Evolutionary conservation across 2,329 filamentous ascomycete genomes (phyloP), one percentile per base, ranked within the genome.

Genomic region (Penicillium sp.): DNA sequence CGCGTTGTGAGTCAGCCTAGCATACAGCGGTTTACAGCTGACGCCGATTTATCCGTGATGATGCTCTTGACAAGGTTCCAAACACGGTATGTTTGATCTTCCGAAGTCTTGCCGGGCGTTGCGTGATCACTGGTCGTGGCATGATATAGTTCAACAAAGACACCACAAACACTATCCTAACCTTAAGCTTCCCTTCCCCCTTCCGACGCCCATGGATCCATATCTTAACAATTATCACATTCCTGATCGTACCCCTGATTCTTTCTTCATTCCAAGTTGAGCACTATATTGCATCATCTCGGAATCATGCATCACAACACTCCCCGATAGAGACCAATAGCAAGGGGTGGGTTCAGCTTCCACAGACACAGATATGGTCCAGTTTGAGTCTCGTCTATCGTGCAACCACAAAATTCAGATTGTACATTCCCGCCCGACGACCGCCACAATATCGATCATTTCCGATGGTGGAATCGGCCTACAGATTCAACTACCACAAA

Each of bases 1-100:
- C 39, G 23, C 34, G 26, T 40, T 35, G 54, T 48, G 57, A 53
- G 47, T 59, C 52, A 57, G 58, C 49, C 35, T 49, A 55, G 53
- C 11, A 11, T 14, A 34, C 32, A 34, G 10, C 42, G 35, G 34
- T 39, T 41, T 38, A 42, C 27, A 27, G 27, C 27, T 45, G 44
- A 47, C 47, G 26, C 44, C 49, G 45, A 38, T 19, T 27, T 42
- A 47, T 58, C 43, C 11, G 29, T 43, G 27, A 27, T 27, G 19
- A 34, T 51, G 2, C 5, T 4, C 34, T 18, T 29, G 34, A 47
- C 16, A 38, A 34, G 27, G 4, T 16, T 30, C 9, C 34, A 42
- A 27, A 18, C 29, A 9, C 3, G 14, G 8, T 41, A 30, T 7
- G 8, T 30, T 11, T 8, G 32, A 19, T 51, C 16, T 30, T 14